Evolutionary conservation across 2,329 filamentous ascomycete genomes (phyloP), one percentile per base, ranked within the genome.

Genomic region (Ophiocordyceps robertsii): DNA sequence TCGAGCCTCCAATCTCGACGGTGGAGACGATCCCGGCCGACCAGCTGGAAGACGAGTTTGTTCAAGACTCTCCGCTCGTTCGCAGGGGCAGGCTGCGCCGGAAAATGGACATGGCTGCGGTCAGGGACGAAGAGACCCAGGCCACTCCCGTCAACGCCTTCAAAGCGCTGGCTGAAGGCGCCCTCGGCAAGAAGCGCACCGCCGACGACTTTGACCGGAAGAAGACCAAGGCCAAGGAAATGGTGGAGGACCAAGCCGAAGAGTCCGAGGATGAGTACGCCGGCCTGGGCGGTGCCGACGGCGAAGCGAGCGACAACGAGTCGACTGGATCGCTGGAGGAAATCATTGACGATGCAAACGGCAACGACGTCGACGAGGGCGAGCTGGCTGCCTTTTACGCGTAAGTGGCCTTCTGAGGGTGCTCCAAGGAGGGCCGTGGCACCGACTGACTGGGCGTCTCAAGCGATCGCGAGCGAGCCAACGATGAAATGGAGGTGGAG

Each of bases 201-300:
- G 56, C 59, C n/a, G 68, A 72, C 14, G 67, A 70, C 1, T 94
- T 88, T 52, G 75, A 95, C 63, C 85, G 82, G 61, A 89, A 87
- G 62, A 89, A 83, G 59, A 93, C 86, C 64, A 81, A 84, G 56
- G 90, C 89, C 1, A 88, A 80, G 54, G 80, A 82, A 21, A 84
- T 95, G 73, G 72, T 98, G 32, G 77, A 96, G 50, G 92, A 95
- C 51, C 88, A 94, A 57, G 90, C 92, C 46, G 86, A 95, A 53
- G 92, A 98, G 63, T 98, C 92, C 0, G 93, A 98, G 57, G 92
- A 98, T 58, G 92, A 98, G 61, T 98, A 96, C 59, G 90, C 89
- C 33, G 92, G 92, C 5, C 70, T 98, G 10, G 92, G 92, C 51
- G 92, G 92, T 48, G 82, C 70, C 11, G 90, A 89, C 60, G 89